A percentile compares a stretch with the other conserved stretches of the same genome.
Conservation (phyloP, 148 eudicot species). For the Amaranthus cruentus region DNA sequence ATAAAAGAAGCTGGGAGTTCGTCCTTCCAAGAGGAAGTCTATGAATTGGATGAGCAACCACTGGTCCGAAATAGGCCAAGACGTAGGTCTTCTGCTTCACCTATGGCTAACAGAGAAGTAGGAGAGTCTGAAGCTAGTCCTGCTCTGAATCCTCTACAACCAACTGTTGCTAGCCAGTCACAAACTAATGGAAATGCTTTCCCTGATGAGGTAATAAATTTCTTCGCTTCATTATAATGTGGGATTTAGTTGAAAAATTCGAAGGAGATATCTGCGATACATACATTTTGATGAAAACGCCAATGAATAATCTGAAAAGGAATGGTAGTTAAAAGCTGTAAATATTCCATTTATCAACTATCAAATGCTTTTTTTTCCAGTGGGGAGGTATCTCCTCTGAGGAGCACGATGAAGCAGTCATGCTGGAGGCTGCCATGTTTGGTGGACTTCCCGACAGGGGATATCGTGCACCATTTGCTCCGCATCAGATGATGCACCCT, state of each 20-base stretch:
- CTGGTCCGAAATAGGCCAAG: conserved; percentile 74
- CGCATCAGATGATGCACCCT: conserved; percentile 48
- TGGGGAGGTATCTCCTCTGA: conserved; percentile 98
- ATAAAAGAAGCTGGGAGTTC: conserved; percentile 61
- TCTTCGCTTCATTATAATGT: not conserved
- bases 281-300: not conserved
- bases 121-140: conserved; percentile 49
- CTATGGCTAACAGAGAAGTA: conserved; percentile 32
- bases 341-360: not conserved
- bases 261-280: not conserved
- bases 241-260: not conserved
- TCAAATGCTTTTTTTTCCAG: conserved; percentile 24
- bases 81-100: conserved; percentile 41
- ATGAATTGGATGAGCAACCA: conserved; percentile 76
- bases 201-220: conserved; percentile 58
- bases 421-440: conserved; percentile 99
- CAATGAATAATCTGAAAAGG: not conserved
- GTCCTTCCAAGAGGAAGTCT: conserved; percentile 62
- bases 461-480: conserved; percentile 56
- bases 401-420: conserved; percentile 98
- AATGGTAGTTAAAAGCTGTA: not conserved
- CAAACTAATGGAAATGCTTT: conserved; percentile 40
- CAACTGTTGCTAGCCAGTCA: conserved; percentile 29
- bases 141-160: conserved; percentile 40
- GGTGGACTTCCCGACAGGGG: conserved; percentile 70